These are phyloP conservation scores for Amphirosellinia nigrospora DNA, from an alignment of 495 filamentous ascomycete species.

Conservation along the genomic window DNA sequence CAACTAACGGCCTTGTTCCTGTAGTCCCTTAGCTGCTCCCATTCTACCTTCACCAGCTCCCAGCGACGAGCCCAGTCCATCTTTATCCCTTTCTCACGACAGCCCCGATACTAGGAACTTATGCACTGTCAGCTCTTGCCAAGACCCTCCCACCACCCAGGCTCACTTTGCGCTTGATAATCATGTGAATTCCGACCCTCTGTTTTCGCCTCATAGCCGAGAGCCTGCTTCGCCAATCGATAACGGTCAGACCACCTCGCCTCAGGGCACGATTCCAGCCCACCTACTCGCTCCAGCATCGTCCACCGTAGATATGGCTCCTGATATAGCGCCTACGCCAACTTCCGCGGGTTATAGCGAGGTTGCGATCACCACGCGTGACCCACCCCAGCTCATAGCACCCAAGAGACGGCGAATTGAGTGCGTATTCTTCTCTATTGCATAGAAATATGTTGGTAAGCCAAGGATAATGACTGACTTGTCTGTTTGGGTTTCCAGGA, in stretches of 20 bases:
- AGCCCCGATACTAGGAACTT: constrained; percentile 34
- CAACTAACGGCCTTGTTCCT: constrained; percentile 10
- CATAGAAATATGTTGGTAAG: background rate
- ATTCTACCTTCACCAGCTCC: constrained; percentile 62
- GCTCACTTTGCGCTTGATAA: constrained; percentile 39
- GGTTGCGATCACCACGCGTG: background rate
- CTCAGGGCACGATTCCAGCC: constrained; percentile 18
- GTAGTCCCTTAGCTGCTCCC: constrained; percentile 23
- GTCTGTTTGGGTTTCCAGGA: constrained; percentile 10
- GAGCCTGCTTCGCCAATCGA: constrained; percentile 19
- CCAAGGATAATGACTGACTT: background rate
- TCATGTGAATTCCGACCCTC: constrained; percentile 12
- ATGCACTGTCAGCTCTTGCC: constrained; percentile 7
- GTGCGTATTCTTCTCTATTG: constrained; percentile 27
- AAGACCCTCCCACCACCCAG: constrained; percentile 30
- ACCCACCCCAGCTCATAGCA: constrained; percentile 3
- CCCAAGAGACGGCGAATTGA: constrained; percentile 35
- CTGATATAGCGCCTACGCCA: constrained; percentile 31
- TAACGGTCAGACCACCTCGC: constrained; percentile 20
- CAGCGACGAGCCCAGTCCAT: constrained; percentile 59
- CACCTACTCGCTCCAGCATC: constrained; percentile 16
- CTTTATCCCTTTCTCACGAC: constrained; percentile 35
- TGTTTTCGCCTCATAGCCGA: constrained; percentile 16
- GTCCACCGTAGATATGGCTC: constrained; percentile 28
- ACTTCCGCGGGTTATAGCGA: background rate